Base-by-base conservation (phyloP, 2,329 filamentous ascomycete species). In the Plenodomus tracheiphilus region DNA sequence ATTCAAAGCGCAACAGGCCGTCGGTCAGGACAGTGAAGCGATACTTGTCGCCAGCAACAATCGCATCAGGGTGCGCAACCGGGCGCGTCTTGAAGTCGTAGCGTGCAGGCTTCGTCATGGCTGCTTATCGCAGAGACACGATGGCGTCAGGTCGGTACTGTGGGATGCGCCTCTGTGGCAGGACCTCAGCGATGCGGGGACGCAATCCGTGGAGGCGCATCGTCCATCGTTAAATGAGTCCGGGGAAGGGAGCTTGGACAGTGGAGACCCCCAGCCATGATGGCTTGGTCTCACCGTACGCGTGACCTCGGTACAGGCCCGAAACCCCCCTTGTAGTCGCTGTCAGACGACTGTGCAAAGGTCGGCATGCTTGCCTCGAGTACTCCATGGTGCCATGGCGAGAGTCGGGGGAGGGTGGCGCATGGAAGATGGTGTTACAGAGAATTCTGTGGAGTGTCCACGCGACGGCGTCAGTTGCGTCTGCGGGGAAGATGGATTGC, bases 11-110 rank as follows among this genome's bases (percentile, higher is more conserved):
- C 21, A 86, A 54, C 2, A 86, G 72, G 2, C 78, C 74, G 42
- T 84, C 78, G 9, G 76, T 79, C 40, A 87, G 73, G 39, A 86
- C 55, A 8, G 80, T 85, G 63, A 86, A 86, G 45, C 84, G 80
- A 65, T 81, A 86, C 40, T 79, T 74, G 34, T 71, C 65, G 46
- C 78, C 78, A 4, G 66, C 64, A 36, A 82, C 72, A 47, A 78
- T 69, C 30, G 79, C 74, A 34, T 75, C 66, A 4, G 75, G 59
- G 46, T 78, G 73, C 10, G 79, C 75, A 15, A 72, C 54, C 0
- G 79, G 79, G 47, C 70, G 66, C 49, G 68, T 74, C 13, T 74
- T 71, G 58, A 79, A 77, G 36, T 68, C 59, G 63, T 77, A 77
- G 42, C 73, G 71, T 40, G 69, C 67, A 49, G 64, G 64, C 47